phyloP scores from a whole-genome alignment of 441 rosid species.

The Sinapis alba region DNA sequence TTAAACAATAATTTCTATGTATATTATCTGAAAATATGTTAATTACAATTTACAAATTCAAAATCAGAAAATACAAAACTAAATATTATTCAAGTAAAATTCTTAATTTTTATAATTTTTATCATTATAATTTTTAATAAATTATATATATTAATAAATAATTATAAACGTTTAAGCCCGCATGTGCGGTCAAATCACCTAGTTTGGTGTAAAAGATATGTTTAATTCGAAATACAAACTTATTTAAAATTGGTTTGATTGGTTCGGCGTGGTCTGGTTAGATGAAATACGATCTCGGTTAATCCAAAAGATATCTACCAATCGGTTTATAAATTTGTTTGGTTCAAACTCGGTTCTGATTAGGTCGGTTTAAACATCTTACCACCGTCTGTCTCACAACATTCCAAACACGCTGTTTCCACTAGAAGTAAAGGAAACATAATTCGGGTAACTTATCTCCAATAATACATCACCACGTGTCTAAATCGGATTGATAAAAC shows the following conservation, averaged over 20 bases:
- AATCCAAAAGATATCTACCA: not conserved
- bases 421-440: slow-evolving; percentile 8
- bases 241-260: not conserved
- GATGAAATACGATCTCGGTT: not conserved
- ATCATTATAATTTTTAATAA: too few relatives aligned
- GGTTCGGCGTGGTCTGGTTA: not conserved
- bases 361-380: slow-evolving; percentile 22
- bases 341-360: slow-evolving; percentile 1
- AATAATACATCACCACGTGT: not conserved
- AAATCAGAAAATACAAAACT: too few relatives aligned
- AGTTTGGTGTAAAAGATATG: not conserved
- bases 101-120: too few relatives aligned
- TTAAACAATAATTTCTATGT: too few relatives aligned
- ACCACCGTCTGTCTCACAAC: not conserved
- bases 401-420: slow-evolving; percentile 20
- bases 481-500: not conserved
- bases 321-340: not conserved
- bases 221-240: not conserved
- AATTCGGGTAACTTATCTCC: not conserved
- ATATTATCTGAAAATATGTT: too few relatives aligned
- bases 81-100: too few relatives aligned
- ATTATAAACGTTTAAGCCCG: too few relatives aligned
- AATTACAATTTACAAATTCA: too few relatives aligned
- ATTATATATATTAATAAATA: too few relatives aligned
- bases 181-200: too few relatives aligned